Percentiles rank a stretch among this genome's conserved stretches.
These are phyloP conservation scores for Mortierella sp. DNA, from an alignment of 371 early-diverging fungal species.

Conservation along the genomic window DNA sequence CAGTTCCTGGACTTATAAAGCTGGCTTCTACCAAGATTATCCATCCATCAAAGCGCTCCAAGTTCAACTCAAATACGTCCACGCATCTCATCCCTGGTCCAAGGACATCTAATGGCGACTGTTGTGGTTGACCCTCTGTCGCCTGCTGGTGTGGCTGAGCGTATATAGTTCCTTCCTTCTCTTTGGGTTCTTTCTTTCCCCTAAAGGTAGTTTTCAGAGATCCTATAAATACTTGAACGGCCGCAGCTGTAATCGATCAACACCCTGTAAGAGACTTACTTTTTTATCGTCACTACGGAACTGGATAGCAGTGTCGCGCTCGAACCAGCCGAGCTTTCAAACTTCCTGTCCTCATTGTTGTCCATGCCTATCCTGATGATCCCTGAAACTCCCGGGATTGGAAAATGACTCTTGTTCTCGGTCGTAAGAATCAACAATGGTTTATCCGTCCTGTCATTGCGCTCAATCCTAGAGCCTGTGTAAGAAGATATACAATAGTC, in stretches of 20 bases:
- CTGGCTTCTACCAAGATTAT: conserved; percentile 21
- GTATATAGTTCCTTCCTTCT: conserved; percentile 16
- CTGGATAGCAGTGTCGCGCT: conserved; percentile 18
- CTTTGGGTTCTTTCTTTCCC: conserved; percentile 7
- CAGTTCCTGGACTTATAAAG: conserved; percentile 39
- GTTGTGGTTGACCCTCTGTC: conserved; percentile 1
- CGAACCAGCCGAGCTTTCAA: conserved; percentile 1
- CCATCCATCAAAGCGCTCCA: conserved; percentile 41
- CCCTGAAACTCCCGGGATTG: conserved; percentile 34
- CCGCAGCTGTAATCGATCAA: neutral
- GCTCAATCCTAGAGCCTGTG: conserved; percentile 41
- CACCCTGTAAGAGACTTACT: conserved; percentile 1
- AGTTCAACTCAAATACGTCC: conserved; percentile 30
- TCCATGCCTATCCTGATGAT: conserved; percentile 29
- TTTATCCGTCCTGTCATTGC: conserved; percentile 17
- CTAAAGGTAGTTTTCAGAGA: conserved; percentile 2
- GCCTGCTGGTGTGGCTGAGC: neutral
- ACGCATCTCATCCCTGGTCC: conserved; percentile 33
- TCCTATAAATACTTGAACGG: too few relatives aligned
- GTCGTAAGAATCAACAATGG: conserved; percentile 27
- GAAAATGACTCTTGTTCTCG: conserved; percentile 47
- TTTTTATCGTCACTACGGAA: neutral
- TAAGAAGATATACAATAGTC: too few relatives aligned
- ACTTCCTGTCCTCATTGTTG: conserved; percentile 14
- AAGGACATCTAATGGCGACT: conserved; percentile 10